These are phyloP conservation scores for Butyriboletus loyo DNA, from an alignment of 768 basidiomycete genomes.

Conservation along the genomic window DNA sequence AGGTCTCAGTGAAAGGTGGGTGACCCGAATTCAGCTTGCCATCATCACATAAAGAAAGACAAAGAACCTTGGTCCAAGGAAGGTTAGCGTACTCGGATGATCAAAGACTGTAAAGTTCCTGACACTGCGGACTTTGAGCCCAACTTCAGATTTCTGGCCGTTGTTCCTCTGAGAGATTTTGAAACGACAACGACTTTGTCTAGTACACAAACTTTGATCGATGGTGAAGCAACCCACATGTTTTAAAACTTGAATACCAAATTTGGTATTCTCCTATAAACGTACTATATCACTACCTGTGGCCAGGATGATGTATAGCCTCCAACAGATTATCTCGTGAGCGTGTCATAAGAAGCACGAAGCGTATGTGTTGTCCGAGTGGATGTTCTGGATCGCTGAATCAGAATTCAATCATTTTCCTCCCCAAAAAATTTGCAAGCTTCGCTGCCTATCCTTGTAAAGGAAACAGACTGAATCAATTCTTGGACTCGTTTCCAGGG, in stretches of 20 bases:
- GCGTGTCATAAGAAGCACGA: not conserved
- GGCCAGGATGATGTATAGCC: no score
- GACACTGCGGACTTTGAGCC: not conserved
- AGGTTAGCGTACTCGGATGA: not conserved
- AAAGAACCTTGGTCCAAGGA: not conserved
- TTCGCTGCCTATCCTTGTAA: no score
- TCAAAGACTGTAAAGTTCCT: not conserved
- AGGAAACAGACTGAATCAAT: not conserved
- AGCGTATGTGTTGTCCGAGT: not conserved
- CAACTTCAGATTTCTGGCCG: not conserved
- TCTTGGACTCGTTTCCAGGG: not conserved
- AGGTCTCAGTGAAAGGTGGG: not conserved
- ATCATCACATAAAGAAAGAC: not conserved
- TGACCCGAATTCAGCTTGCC: not conserved
- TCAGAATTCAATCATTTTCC: not conserved
- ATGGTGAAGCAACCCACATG: no score
- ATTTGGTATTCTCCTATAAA: not conserved
- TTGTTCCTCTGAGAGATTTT: no score
- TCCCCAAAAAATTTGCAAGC: not conserved
- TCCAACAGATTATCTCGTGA: not conserved
- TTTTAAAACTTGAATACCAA: not conserved
- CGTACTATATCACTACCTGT: no score
- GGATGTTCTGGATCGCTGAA: not conserved
- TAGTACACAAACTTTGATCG: no score
- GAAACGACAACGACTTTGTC: no score